These are phyloP conservation scores for Sugiyamaella boreocaroliniensis DNA, from an alignment of 805 yeast genomes.

Conservation along the genomic window DNA sequence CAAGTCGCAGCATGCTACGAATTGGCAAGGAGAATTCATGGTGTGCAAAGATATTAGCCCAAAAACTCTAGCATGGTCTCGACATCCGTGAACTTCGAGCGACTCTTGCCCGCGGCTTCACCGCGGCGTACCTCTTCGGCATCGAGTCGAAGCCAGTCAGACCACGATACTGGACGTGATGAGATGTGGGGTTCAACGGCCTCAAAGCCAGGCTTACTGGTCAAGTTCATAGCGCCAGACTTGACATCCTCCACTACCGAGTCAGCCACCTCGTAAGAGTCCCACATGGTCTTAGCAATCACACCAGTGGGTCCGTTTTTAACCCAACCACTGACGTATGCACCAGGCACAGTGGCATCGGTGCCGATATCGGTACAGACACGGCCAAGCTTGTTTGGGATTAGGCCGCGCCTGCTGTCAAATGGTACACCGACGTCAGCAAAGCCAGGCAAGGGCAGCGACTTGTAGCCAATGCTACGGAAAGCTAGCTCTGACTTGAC, in stretches of 20 bases:
- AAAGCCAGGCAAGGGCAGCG: slow-evolving; percentile 56
- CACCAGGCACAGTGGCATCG: slow-evolving; percentile 34
- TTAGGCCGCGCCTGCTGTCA: slow-evolving; percentile 38
- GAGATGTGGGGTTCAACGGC: slow-evolving; percentile 24
- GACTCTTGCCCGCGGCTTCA: slow-evolving; percentile 40
- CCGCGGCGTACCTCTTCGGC: slow-evolving; percentile 49
- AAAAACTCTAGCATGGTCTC: slow-evolving; percentile 39
- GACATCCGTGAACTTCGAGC: slow-evolving; percentile 49
- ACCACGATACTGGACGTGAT: slow-evolving; percentile 46
- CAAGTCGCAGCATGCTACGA: too few relatives aligned
- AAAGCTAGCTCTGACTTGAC: slow-evolving; percentile 58
- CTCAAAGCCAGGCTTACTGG: slow-evolving; percentile 30
- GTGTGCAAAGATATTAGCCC: neutral
- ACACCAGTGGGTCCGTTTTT: slow-evolving; percentile 82
- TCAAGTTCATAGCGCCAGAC: slow-evolving; percentile 22
- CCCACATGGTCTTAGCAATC: slow-evolving; percentile 84
- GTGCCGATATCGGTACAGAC: slow-evolving; percentile 25
- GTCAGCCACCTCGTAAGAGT: slow-evolving; percentile 69
- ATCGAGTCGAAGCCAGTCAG: slow-evolving; percentile 58
- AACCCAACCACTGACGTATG: slow-evolving; percentile 89
- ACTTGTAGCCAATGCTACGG: slow-evolving; percentile 77
- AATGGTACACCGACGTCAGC: slow-evolving; percentile 45
- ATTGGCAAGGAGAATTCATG: too few relatives aligned
- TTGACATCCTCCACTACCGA: slow-evolving; percentile 50
- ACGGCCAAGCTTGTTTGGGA: slow-evolving; percentile 43